These are phyloP conservation scores for Pleomassaria siparia DNA, from an alignment of 2,329 filamentous ascomycete species.

Conservation along the genomic window DNA sequence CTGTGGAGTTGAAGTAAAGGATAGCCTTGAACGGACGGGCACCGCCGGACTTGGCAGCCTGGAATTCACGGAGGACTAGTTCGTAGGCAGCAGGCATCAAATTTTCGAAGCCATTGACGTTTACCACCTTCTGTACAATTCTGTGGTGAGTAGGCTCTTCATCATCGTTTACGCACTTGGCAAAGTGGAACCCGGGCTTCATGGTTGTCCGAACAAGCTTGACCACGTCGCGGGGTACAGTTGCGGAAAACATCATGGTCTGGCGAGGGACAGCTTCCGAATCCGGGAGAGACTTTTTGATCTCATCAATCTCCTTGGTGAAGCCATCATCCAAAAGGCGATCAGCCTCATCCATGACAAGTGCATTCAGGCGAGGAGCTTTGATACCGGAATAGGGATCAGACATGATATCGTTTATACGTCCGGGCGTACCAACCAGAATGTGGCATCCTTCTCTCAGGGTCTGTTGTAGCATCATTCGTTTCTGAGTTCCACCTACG, in stretches of 20 bases:
- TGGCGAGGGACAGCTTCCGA: conserved; percentile 69
- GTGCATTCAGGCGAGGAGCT: conserved; percentile 61
- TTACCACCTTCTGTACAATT: conserved; percentile 77
- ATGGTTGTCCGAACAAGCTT: conserved; percentile 75
- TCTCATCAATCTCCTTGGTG: conserved; percentile 51
- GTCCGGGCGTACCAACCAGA: conserved; percentile 86
- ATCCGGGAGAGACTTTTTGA: conserved; percentile 60
- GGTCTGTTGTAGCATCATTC: conserved; percentile 65
- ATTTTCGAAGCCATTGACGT: conserved; percentile 71
- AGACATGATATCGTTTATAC: conserved; percentile 76
- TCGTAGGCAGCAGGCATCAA: conserved; percentile 76
- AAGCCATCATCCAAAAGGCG: conserved; percentile 65
- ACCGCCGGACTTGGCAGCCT: conserved; percentile 46
- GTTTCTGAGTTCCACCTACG: conserved; percentile 89
- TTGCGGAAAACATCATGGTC: conserved; percentile 94
- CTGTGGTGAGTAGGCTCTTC: conserved; percentile 82
- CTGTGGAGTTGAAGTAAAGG: conserved; percentile 82
- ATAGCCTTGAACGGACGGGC: conserved; percentile 87
- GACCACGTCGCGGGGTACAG: conserved; percentile 82
- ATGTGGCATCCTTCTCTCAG: conserved; percentile 80
- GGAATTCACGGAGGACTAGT: conserved; percentile 64
- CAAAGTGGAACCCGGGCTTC: conserved; percentile 81
- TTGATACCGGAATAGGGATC: conserved; percentile 65
- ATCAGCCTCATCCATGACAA: conserved; percentile 69
- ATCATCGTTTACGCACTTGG: conserved; percentile 81